Conservation (phyloP, 306 rosid species). For the Rosa chinensis region DNA sequence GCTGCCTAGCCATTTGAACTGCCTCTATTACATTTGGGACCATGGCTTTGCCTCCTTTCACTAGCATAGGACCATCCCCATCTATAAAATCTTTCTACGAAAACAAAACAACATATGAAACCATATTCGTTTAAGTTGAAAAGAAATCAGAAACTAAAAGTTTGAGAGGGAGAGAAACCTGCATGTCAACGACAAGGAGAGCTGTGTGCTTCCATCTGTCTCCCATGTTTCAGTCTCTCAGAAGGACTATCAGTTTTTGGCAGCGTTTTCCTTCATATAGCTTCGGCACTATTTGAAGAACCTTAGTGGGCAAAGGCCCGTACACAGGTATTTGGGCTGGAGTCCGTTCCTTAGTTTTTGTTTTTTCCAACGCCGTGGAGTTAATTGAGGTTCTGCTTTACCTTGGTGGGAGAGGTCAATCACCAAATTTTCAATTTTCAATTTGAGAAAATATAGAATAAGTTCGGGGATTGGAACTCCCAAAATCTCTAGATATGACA, state of each 20-base stretch:
- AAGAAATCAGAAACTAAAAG: neutral
- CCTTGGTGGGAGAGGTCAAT: too few species aligned
- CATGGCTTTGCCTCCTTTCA: constrained; percentile 66
- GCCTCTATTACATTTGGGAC: constrained; percentile 70
- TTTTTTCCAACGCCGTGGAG: too few species aligned
- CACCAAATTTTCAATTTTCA: too few species aligned
- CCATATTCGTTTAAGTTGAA: neutral
- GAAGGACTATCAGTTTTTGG: neutral
- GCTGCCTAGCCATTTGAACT: constrained; percentile 62
- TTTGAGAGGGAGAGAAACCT: constrained; percentile 40
- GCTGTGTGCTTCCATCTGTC: constrained; percentile 48
- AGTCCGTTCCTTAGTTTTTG: too few species aligned
- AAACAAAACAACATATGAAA: constrained; percentile 21
- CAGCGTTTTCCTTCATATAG: neutral
- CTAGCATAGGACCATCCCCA: constrained; percentile 41
- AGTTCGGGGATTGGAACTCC: too few species aligned
- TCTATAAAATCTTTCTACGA: constrained; percentile 71
- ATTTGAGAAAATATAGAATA: too few species aligned
- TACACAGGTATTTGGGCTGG: too few species aligned
- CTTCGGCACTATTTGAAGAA: neutral
- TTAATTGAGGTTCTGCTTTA: too few species aligned
- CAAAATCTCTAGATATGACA: too few species aligned
- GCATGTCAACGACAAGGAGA: constrained; percentile 77
- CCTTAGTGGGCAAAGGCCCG: too few species aligned
- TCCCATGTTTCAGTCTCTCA: constrained; percentile 38